Percentiles rank a stretch among this genome's conserved stretches.
Evolutionary conservation across 2,329 filamentous ascomycete genomes (phyloP).

Genomic region (Botrytis medusae): DNA sequence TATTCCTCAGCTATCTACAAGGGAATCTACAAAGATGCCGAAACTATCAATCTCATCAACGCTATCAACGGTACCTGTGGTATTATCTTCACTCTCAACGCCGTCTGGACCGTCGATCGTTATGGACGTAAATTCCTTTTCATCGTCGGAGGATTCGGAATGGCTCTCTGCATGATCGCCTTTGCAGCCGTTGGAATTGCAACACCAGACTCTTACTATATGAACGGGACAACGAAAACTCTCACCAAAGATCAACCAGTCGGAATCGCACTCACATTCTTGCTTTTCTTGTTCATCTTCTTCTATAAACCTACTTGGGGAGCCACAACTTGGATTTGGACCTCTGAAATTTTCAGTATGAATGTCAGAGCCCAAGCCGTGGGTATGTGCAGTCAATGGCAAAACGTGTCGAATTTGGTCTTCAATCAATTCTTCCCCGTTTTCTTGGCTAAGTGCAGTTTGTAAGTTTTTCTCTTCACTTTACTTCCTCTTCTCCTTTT

Average conservation of each 20-base stretch:
- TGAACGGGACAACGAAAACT: constrained; percentile 41
- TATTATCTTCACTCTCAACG: constrained; percentile 71
- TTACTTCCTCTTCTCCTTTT: neutral
- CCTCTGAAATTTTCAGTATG: constrained; percentile 67
- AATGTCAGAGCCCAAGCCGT: constrained; percentile 71
- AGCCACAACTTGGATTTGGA: constrained; percentile 71
- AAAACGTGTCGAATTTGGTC: constrained; percentile 65
- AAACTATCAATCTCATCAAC: constrained; percentile 70
- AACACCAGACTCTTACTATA: constrained; percentile 46
- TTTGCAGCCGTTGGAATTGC: constrained; percentile 57
- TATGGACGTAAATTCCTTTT: constrained; percentile 70
- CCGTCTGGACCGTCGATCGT: constrained; percentile 70
- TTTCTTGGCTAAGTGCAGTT: constrained; percentile 58
- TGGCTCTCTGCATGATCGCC: constrained; percentile 69
- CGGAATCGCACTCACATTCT: constrained; percentile 66
- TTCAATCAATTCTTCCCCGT: constrained; percentile 71
- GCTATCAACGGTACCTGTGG: constrained; percentile 71
- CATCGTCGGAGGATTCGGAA: constrained; percentile 66
- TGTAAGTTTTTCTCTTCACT: constrained; percentile 31
- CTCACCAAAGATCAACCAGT: constrained; percentile 58
- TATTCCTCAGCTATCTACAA: constrained; percentile 75
- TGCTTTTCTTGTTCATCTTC: constrained; percentile 66
- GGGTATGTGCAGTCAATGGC: constrained; percentile 61
- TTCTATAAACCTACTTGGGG: constrained; percentile 72
- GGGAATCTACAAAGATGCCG: constrained; percentile 60